Conservation (phyloP, 192 early-diverging fungal genomes). For the Gonapodya prolifera region DNA sequence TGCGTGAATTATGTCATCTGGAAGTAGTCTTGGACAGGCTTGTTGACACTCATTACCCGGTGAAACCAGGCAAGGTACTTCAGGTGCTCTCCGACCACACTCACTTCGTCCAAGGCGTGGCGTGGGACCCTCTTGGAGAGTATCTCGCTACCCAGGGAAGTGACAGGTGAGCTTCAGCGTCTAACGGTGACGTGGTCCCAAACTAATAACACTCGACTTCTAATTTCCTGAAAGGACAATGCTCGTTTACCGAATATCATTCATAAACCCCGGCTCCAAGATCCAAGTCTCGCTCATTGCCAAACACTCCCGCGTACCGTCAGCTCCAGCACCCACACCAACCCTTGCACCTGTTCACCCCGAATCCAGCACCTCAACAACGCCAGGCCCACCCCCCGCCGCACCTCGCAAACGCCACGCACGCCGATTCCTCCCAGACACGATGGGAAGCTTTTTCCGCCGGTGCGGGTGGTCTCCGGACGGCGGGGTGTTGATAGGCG, state of each 20-base stretch:
- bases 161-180: slow-evolving; percentile 50
- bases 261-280: slow-evolving; percentile 4
- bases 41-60: not conserved
- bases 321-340: slow-evolving; percentile 8
- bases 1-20: slow-evolving; percentile 16
- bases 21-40: not conserved
- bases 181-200: not conserved
- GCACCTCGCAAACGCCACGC: not conserved
- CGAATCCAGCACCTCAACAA: not conserved
- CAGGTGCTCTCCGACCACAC: slow-evolving; percentile 67
- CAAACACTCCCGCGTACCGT: not conserved
- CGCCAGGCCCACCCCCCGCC: not conserved
- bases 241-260: slow-evolving; percentile 13
- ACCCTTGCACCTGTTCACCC: slow-evolving; percentile 34
- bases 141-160: slow-evolving; percentile 86
- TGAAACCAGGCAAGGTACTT: slow-evolving; percentile 44
- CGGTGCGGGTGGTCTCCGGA: not conserved
- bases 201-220: no score
- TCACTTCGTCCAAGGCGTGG: slow-evolving; percentile 93
- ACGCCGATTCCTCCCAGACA: not conserved
- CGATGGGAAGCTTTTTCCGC: not conserved
- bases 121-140: slow-evolving; percentile 83
- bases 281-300: slow-evolving; percentile 6
- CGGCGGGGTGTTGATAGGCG: not conserved
- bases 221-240: slow-evolving; percentile 14